Base-by-base conservation (phyloP, 805 yeast genomes). In the Yarrowia sp. region DNA sequence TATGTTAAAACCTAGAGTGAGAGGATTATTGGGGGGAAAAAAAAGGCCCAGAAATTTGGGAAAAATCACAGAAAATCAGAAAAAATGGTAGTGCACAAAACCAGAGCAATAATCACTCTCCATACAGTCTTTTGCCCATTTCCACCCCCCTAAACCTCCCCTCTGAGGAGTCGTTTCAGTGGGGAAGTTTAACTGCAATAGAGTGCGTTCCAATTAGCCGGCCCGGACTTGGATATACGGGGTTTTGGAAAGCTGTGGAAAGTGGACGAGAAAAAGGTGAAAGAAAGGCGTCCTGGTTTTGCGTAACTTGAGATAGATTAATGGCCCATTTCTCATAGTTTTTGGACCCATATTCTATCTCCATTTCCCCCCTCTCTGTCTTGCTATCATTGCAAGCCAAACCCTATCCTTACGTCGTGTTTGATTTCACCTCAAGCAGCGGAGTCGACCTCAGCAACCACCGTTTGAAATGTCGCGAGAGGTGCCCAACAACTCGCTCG, bases 401-500 rank as follows among this genome's bases (percentile, higher is more conserved):
- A 53, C 59, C 35, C 40, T 38, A 53, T 38, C 16, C 35, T 19
- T 22, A 14, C 59, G 59, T 40, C 45, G 59, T 53, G 59, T 53
- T 40, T 53, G 59, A 53, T 53, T 53, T 53, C 64, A 26, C 64
- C 63, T 42, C 63, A 56, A 49, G 48, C 56, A 36, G 22, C 50
- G 11, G 35, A 4, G 9, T 22, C 35, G 61, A 36, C 70, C 45
- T 41, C 53, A 42, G 26, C 42, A 22, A 26, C 32, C 32, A 26
- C 32, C 32, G 32, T 26, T 26, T 26, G 32, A 22, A 43, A 41
- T 41, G 68, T 43, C 52, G 61, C 69, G 52, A 58, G 59, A 55
- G 42, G 65, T 68, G 26, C 69, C 67, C 56, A 59, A 59, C 48
- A 65, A 67, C 69, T 71, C 72, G 73, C 72, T 69, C 61, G 52